Evolutionary conservation across 2,329 filamentous ascomycete genomes (phyloP), one percentile per base, ranked within the genome.

Genomic region (Phaeosphaeriaceae sp.): DNA sequence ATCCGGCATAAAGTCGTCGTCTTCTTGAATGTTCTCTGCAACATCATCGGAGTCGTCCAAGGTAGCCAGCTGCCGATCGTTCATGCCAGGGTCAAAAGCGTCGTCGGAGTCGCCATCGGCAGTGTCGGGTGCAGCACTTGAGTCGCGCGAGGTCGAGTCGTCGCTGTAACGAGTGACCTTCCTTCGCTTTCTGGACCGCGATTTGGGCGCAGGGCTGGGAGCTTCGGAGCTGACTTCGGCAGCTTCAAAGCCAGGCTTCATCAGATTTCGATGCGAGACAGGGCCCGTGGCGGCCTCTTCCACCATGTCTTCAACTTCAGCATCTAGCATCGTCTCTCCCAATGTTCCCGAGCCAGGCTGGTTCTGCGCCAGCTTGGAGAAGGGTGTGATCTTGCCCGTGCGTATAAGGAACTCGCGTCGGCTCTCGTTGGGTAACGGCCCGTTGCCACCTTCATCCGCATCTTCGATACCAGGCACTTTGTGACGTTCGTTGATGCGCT

Each of bases 341-440:
- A 97, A 82, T 59, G 89, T 89, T 1, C 90, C 90, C 47, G 89
- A 84, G 2, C 88, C 83, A 2, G 85, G 87, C 26, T 86, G 82
- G 1, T 88, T 81, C n/a, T 86, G 84, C 15, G 87, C 88, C 68
- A 97, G 86, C 63, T 90, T 91, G 8, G 93, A 91, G 72, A 99
- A 99, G 0, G 95, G 95, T 0, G 95, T 99, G 67, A 99, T 98
- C 79, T 98, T 98, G 61, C 95, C 95, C 0, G 94, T 99, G 26
- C 95, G 89, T 50, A 99, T 95, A 49, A 99, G 85, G 74, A 91
- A 99, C 49, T 97, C 94, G 52, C 94, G 88, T 60, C 92, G 89
- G 23, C 87, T 93, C 80, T 98, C 95, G 60, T 91, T 91, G 1
- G 91, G 88, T 56, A 94, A 79, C 54, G 87, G 88, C 58, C 85